Base-by-base conservation (phyloP, 2,329 filamentous ascomycete genomes). In the Xylaria sp. region DNA sequence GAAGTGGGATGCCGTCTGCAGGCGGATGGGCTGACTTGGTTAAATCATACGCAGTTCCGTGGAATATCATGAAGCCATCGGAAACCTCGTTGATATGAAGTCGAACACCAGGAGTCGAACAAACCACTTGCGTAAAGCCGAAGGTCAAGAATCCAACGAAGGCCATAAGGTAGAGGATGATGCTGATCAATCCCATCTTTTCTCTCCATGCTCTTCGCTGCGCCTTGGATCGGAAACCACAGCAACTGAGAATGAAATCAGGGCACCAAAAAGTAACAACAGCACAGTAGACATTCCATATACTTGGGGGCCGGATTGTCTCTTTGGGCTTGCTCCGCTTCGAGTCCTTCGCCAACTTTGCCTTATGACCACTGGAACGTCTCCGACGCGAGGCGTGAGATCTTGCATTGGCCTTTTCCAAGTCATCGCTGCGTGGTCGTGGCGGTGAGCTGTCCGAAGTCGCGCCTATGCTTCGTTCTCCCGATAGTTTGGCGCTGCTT, bases 111-210 rank as follows among this genome's bases (percentile, higher is more conserved):
- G 93, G 91, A 1, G 83, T 81, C 18, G 92, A 90, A 80, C 96
- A 99, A 20, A 99, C 96, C 4, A 90, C 90, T 70, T 92, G 88
- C 3, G 93, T 98, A 82, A 99, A 99, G 54, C 96, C 96, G 77
- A 99, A 99, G 0, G 96, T 99, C 63, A 99, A 84, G 83, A 95
- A 99, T 78, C 96, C 96, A 57, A 99, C 95, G 77, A 94, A 90
- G 10, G 89, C 88, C 85, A 94, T 97, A 78, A 98, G 94, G 69
- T 91, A 78, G 39, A 97, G 78, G 78, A 99, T 99, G 78, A 99
- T 90, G 82, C 94, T 97, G 82, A 98, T 93, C 68, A 99, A 84
- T 2, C 96, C 96, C 86, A 99, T 97, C 86, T 99, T 99, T 80
- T 99, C 96, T 74, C 96, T 89, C 96, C 96, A 99, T 2, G 96